Base-by-base conservation (phyloP, 1,139 yeast species). In the Debaryomycetaceae sp. region DNA sequence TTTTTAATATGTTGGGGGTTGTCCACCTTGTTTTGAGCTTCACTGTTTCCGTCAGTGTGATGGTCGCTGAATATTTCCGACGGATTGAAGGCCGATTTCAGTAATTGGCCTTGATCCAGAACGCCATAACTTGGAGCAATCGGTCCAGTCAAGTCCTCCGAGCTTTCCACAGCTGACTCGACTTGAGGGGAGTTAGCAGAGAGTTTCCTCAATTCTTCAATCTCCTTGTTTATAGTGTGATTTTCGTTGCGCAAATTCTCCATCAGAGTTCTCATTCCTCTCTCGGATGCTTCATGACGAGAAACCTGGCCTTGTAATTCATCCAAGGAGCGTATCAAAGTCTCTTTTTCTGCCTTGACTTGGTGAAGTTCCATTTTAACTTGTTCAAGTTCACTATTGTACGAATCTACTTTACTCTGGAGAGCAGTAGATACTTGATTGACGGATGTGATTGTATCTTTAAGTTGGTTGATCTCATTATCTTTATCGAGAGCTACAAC, bases 31-130 rank as follows among this genome's bases (percentile, higher is more conserved):
- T 24, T 1, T 6, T 23, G 6, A 33, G 36, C n/a, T 13, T 14
- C 35, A 11, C 13, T 34, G 13, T 34, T 36, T 4, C 4, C 20
- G 20, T 17, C 20, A 17, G 20, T 17, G 20, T 17, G 20, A 17
- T 17, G 20, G 23, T 42, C 45, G 14, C 39, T 37, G 24, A 39
- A 42, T 35, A 42, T 42, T 13, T 42, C 42, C 24, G 45, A 42
- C 11, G 34, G 39, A 17, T 27, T 39, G 22, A 42, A 42, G n/a
- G 22, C 36, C 8, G 36, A 34, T 6, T 9, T 36, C 13, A 30
- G 5, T 6, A 39, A 9, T 33, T 39, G 41, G 3, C 35, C 41
- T 9, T 34, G 34, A 14, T 17, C 22, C 20, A 36, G 38, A 14
- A 36, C 20, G 8, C 24, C 24, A 8, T 14, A 22, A 24, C 31